Evolutionary conservation across 1,139 yeast species (phyloP), one percentile per base, ranked within the genome.

Genomic region (Torulaspora pretoriensis): DNA sequence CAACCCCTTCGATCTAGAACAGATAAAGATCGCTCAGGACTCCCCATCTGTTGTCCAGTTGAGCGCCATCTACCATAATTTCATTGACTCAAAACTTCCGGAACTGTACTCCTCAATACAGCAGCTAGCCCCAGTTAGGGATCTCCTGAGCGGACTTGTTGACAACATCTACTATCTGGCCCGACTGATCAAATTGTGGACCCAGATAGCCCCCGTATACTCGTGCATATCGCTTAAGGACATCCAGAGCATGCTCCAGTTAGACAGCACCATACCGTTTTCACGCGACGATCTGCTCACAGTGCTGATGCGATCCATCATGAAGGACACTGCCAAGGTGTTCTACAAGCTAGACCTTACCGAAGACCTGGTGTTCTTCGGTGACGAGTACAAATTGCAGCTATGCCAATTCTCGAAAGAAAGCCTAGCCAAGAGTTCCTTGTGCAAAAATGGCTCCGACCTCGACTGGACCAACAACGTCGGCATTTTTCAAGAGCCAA

Each of bases 1-100:
- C 22, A 51, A 55, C 37, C 65, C 67, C 3, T 62, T 62, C 39
- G 64, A 56, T 35, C 51, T 49, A 29, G 65, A 61, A 36, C 62
- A 60, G 45, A 35, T 61, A 10, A 57, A 53, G 31, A 47, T 58
- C 23, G 34, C 52, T 13, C 44, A 47, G 9, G 45, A 51, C 4
- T 38, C 37, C n/a, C 42, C 45, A 5, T 36, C 53, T 12, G 50
- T 60, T 5, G 40, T 34, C 8, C 33, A 36, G 16, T 45, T 62
- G 9, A 43, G 47, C 25, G 14, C 22, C 1, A 38, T 57, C 4
- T 56, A 58, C 48, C 36, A 43, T 2, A 39, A 42, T 30, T 58
- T 53, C 31, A 43, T 48, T 3, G 35, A 36, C 8, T 33, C 56
- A 33, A 45, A 54, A 19, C 38, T 62, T 24, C 16, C 10, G 7